Evolutionary conservation across 31 red algal species (phyloP), one percentile per base, ranked within the genome.

Genomic region (Endocladia muricata): DNA sequence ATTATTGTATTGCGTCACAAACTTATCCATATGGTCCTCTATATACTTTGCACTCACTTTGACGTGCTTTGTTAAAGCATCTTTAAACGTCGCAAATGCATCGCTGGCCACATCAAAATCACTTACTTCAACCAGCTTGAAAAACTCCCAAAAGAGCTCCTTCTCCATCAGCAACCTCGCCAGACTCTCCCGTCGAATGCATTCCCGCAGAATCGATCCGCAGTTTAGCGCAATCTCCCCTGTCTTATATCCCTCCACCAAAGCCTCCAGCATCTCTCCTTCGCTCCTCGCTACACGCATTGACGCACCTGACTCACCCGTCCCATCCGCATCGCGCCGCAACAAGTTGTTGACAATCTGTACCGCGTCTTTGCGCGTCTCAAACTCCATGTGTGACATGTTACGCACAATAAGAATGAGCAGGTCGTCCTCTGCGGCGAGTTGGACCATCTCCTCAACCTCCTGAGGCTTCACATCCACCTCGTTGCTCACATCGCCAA

Each of bases 21-120:
- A 98, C 1, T 52, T 70, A 61, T 94, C 91, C 68, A 91, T 89
- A 30, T 91, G 70, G 21, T 37, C 48, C 44, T 81, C 77, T 40
- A 98, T 85, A 55, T 92, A 98, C 21, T 54, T 75, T 1, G 96
- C 88, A 43, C 78, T 85, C 21, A 94, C 74, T 41, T 55, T 66
- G 42, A 91, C 86, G 55, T 98, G 96, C 47, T 68, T 66, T 7
- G 87, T 94, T 41, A 98, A 74, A 28, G 72, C 65, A 33, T 92
- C 96, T 52, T 94, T 94, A 38, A 98, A 92, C 7, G 86, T 93
- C 21, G 92, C 37, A 69, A 93, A 94, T 31, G 96, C 96, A 84
- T 98, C 96, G 55, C 80, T 88, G 3, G 96, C 96, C 28, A 98
- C 96, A 60, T 98, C 96, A 79, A 98, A 98, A 65, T 98, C 90